Evolutionary conservation across 2,329 filamentous ascomycete genomes (phyloP), one percentile per base, ranked within the genome.

Genomic region (Paradendryphiella salina): DNA sequence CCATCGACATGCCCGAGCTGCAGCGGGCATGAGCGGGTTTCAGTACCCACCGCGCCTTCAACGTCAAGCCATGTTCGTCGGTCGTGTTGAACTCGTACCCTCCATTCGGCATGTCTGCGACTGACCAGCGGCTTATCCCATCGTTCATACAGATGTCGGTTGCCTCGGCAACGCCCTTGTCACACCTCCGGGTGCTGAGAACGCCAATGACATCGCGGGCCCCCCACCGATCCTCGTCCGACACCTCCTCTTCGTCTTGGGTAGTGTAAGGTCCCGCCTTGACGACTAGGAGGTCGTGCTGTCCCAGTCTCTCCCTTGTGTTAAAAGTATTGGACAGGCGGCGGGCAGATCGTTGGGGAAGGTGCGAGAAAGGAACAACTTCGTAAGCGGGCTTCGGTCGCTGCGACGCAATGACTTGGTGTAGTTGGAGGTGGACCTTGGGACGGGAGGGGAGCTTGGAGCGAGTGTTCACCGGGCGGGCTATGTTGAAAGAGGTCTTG

Each of bases 321-420:
- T 81, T 79, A 61, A 88, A 86, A 40, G 88, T 78, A 5, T 82
- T 80, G 0, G 86, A 84, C 83, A 84, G 57, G 79, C 77, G 44
- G 54, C 75, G 51, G 1, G 69, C 65, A 15, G 69, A 68, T 23
- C 67, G 80, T 75, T 52, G 81, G 73, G 37, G 80, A 33, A 87
- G 76, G 11, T 82, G 76, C n/a, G 82, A 82, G 1, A 85, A 84
- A 0, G 88, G 87, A 34, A 90, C 80, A n/a, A 90, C 82, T 60
- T 93, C 88, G 57, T 89, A 84, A 3, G 83, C 81, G 0, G 88
- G 88, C 43, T 79, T 79, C 0, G 87, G 86, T 18, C 88, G 82
- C 43, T 66, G 77, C 54, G 83, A 80, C 33, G 79, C 73, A 2
- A 80, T 77, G n/a, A 90, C 70, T 50, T 83, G 80, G 64, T 91